These are phyloP conservation scores for Dalbergia oliveri DNA, from an alignment of 306 rosid genomes.

Conservation along the genomic window DNA sequence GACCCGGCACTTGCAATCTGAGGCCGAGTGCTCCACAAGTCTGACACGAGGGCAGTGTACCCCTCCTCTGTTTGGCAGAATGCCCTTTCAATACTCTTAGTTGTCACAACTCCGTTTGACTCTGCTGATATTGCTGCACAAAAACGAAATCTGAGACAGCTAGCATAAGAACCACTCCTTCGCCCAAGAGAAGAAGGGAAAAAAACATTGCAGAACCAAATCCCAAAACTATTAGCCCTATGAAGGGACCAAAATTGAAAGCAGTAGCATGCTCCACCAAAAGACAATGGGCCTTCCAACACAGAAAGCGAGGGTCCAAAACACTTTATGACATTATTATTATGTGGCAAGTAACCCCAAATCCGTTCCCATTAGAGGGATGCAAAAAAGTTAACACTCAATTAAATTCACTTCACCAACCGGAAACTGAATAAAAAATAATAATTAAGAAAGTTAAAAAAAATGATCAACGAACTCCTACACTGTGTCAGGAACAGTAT, in stretches of 20 bases:
- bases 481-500: constrained; percentile 24
- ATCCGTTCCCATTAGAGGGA: constrained; percentile 3
- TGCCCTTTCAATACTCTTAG: constrained; percentile 65
- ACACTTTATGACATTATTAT: constrained; percentile 33
- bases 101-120: constrained; percentile 61
- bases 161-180: constrained; percentile 59
- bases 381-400: constrained; percentile 1
- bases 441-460: neutral
- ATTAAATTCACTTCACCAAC: constrained; percentile 31
- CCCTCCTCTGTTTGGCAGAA: constrained; percentile 74
- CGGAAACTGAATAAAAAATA: constrained; percentile 2
- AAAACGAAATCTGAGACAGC: constrained; percentile 60
- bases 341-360: neutral
- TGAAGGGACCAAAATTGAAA: constrained; percentile 29
- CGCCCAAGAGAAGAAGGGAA: constrained; percentile 36
- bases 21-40: constrained; percentile 64
- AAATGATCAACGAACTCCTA: neutral
- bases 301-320: constrained; percentile 15
- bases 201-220: constrained; percentile 27
- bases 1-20: constrained; percentile 74
- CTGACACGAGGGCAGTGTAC: constrained; percentile 68
- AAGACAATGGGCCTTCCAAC: constrained; percentile 30
- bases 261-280: constrained; percentile 29
- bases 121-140: constrained; percentile 71
- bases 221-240: constrained; percentile 40